Evolutionary conservation across 78 protist genomes (phyloP), one percentile per base, ranked within the genome.

Genomic region (Dictyostelium intermedium): DNA sequence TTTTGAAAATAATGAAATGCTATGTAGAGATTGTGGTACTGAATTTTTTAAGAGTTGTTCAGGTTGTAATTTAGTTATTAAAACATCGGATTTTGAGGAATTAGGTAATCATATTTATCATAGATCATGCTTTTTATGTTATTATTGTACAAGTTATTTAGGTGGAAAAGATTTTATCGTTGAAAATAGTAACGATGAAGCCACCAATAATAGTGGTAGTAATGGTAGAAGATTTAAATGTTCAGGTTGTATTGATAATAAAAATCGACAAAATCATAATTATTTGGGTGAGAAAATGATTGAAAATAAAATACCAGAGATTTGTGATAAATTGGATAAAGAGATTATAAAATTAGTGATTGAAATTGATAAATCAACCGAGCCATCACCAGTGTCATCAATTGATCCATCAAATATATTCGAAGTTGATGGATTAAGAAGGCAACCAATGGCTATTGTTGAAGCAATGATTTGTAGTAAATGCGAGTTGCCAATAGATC

Each of bases 11-110:
- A 74, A 77, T 70, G 82, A 89, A 13, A 69, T 74, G 45, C 7
- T 74, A 25, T 86, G 92, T 27, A 45, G 27, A 34, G 85, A 78
- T 13, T 89, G 94, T 83, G 94, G 72, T 9, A 25, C 72, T 45
- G 94, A 85, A 32, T 89, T 89, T 53, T 89, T 89, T 69, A 89
- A 89, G 53, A 25, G 16, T 27, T 89, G 94, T 30, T 25, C 61
- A 34, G 94, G 83, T 34, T 89, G 94, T 34, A 30, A 41, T 25
- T 61, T 79, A 16, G 87, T 89, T 23, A 89, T 89, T 32, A 89
- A 89, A 25, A 80, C 79, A 39, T n/a, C 82, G 2, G 87, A 89
- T 70, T 89, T 80, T 69, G 94, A 89, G 70, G 94, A 89, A n/a
- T 47, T 89, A 47, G 94, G 94, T 7, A 66, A 89, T 27, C 30